Evolutionary conservation across 2,329 filamentous ascomycete genomes (phyloP), one percentile per base, ranked within the genome.

Genomic region (Penicillium sp.): DNA sequence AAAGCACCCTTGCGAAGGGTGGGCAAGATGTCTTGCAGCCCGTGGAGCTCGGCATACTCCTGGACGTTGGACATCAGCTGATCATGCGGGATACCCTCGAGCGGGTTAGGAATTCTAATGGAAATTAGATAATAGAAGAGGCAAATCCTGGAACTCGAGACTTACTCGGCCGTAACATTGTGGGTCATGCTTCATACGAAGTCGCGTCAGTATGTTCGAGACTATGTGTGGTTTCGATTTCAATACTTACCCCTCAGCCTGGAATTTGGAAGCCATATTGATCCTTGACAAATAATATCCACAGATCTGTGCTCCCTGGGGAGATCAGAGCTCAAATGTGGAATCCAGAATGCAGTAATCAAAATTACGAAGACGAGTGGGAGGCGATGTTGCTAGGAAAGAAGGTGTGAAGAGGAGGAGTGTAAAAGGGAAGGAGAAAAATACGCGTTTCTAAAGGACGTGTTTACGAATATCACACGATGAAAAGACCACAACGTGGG

Each of bases 1-100:
- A 93, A 79, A 3, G 90, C 90, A 33, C 89, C 90, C 46, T 64
- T 65, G 24, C 57, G 45, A 22, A 65, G 52, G 13, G 58, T 21
- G 2, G 60, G 54, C 3, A 85, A 74, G 62, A 88, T 81, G 53
- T 88, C 83, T 2, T 76, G 72, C 26, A 92, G 78, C 24, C 80
- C 80, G 63, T 88, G 83, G 43, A 81, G 75, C 14, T 78, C 74
- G 35, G 86, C 87, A 66, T 58, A 65, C 3, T 19, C 46, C 6
- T 57, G 49, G 16, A 63, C 63, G 29, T 60, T 37, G 0, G 27
- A 47, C 58, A 63, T 63, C 8, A 65, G 50, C 52, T 59, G 50
- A 1, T 52, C 54, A 3, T 49, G 52, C 2, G 62, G 43, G 14
- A 65, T 52, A 13, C 58, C 57, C 11, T 49, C 56, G 16, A 65